phyloP scores from a whole-genome alignment of 208 protist species.

The Porcisia deanei region DNA sequence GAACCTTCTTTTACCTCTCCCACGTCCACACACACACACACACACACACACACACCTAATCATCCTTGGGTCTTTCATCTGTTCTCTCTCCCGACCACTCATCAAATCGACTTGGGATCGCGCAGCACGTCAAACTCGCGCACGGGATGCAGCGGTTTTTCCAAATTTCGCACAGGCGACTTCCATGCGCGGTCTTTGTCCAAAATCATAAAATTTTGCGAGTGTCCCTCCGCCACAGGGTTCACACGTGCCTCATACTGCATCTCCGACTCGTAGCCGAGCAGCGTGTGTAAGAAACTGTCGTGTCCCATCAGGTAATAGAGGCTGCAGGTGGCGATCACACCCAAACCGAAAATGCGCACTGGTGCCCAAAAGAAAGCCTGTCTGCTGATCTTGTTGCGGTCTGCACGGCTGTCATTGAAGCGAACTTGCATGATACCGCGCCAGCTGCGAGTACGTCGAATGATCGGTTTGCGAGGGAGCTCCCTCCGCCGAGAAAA shows the following conservation, averaged over 20 bases:
- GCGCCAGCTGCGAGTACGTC: slow-evolving; percentile 87
- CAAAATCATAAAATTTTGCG: slow-evolving; percentile 39
- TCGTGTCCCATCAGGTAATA: slow-evolving; percentile 86
- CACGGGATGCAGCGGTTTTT: slow-evolving; percentile 67
- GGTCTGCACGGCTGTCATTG: slow-evolving; percentile 77
- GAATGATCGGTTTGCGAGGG: slow-evolving; percentile 64
- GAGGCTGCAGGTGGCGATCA: slow-evolving; percentile 38
- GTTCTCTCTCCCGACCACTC: neutral
- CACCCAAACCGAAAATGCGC: slow-evolving; percentile 72
- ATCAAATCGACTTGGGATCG: slow-evolving; percentile 63
- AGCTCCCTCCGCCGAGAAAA: slow-evolving; percentile 30
- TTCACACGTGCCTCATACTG: slow-evolving; percentile 88
- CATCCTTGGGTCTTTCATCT: neutral
- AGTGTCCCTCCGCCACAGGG: slow-evolving; percentile 31
- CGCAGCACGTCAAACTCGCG: slow-evolving; percentile 82
- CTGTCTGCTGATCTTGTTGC: slow-evolving; percentile 56
- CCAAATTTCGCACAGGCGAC: slow-evolving; percentile 75
- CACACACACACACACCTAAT: neutral
- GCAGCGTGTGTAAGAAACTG: slow-evolving; percentile 76
- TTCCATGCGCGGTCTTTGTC: slow-evolving; percentile 73
- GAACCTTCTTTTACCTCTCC: too few relatives aligned
- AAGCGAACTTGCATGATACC: slow-evolving; percentile 91
- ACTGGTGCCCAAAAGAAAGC: slow-evolving; percentile 75
- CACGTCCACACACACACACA: too few relatives aligned
- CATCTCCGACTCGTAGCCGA: slow-evolving; percentile 92